Evolutionary conservation across 495 filamentous ascomycete genomes (phyloP), one percentile per base, ranked within the genome.

Genomic region (Penicillium flavigenum): DNA sequence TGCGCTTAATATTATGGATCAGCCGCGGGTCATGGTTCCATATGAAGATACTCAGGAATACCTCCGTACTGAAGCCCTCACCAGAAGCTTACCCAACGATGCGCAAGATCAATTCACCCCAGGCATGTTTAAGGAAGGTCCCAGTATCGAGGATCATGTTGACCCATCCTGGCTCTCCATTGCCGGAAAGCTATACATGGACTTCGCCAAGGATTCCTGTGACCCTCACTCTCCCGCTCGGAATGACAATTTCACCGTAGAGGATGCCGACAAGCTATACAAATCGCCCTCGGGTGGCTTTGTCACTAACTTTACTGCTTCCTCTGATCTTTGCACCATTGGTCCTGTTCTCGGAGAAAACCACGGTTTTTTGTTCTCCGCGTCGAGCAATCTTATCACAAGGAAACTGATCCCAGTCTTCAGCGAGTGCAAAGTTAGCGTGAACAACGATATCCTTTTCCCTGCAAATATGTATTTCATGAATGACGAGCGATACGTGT

Each of bases 381-480:
- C 89, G 20, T 74, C 88, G 39, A 81, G 76, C 26, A 75, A 64
- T 32, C n/a, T 55, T 8, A 60, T 67, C 41, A 55, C 58, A 5
- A 59, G 62, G 42, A 86, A 56, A 65, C 76, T 91, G 31, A 75
- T 90, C 29, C 90, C 89, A 0, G 68, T 91, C 17, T 92, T 94
- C 62, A 82, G 88, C 49, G 88, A 87, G 49, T 87, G 81, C 64
- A 93, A 94, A 68, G 76, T 91, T 46, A 80, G 82, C 39, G 82
- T 87, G 50, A 92, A 91, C 72, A 91, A 90, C 67, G 89, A 93
- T 56, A 76, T 93, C 58, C 78, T 92, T 22, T 83, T 94, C 53
- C 89, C 89, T 1, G 83, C 86, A 0, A 83, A 88, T 50, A 88
- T 88, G 84, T 90, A 91, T 69, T 87, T 85, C 75, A 80, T 81